A percentile compares a stretch with the other conserved stretches of the same genome.
Conservation (phyloP, 257 asterid species). For the Ocimum tenuiflorum region DNA sequence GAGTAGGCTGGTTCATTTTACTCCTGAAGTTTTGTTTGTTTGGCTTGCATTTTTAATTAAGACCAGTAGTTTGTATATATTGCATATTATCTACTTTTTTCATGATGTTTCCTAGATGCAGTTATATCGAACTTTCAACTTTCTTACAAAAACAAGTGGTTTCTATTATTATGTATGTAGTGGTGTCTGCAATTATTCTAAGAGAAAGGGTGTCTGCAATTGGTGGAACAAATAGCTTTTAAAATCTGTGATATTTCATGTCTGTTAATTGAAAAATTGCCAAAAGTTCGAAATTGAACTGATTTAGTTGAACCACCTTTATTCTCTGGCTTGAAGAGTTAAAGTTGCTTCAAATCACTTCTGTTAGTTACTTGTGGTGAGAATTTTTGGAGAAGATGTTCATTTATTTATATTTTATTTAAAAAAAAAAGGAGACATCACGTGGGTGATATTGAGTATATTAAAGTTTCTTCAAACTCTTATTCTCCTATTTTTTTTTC, state of each 20-base stretch:
- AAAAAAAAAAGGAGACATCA: background rate
- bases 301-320: background rate
- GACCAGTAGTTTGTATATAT: background rate
- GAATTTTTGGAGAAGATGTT: background rate
- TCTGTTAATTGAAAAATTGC: background rate
- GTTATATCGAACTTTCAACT: background rate
- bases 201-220: background rate
- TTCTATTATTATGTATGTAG: background rate
- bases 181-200: too few relatives aligned
- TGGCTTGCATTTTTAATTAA: background rate
- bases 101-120: background rate
- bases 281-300: background rate
- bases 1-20: background rate
- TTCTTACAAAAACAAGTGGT: too few relatives aligned
- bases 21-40: background rate
- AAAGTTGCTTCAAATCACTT: background rate
- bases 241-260: background rate
- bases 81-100: background rate
- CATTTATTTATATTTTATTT: too few relatives aligned
- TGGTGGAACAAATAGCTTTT: background rate
- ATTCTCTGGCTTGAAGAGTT: background rate
- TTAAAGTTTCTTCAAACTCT: slow-evolving; percentile 7
- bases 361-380: background rate
- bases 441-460: background rate
- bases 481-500: background rate